These are phyloP conservation scores for Corinectria fuckeliana DNA, from an alignment of 2,329 filamentous ascomycete genomes.

Conservation along the genomic window DNA sequence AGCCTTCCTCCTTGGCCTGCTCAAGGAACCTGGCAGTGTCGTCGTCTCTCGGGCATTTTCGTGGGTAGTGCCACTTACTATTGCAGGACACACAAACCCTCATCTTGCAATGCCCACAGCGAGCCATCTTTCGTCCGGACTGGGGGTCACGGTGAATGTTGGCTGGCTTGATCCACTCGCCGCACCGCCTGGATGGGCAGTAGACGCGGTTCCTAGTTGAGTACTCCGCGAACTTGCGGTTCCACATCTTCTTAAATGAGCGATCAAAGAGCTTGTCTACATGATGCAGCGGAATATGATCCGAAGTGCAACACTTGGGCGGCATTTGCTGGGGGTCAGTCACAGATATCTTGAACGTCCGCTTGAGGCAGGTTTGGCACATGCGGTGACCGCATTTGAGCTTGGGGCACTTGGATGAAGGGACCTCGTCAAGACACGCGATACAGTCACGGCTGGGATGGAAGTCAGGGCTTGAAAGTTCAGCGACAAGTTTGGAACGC, in stretches of 20 bases:
- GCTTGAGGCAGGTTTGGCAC: slow-evolving; percentile 78
- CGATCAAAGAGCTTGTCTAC: slow-evolving; percentile 77
- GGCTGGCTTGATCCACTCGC: slow-evolving; percentile 79
- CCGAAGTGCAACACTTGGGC: slow-evolving; percentile 77
- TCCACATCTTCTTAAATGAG: slow-evolving; percentile 80
- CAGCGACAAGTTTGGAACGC: slow-evolving; percentile 4
- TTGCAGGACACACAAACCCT: slow-evolving; percentile 79
- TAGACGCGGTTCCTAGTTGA: slow-evolving; percentile 78
- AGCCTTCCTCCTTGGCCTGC: slow-evolving; percentile 71
- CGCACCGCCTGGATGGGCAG: slow-evolving; percentile 75
- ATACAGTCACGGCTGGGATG: slow-evolving; percentile 70
- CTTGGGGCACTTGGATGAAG: slow-evolving; percentile 68
- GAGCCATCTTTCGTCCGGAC: slow-evolving; percentile 68
- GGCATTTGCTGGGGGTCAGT: slow-evolving; percentile 84
- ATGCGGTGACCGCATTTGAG: slow-evolving; percentile 82
- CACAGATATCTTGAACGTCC: slow-evolving; percentile 76
- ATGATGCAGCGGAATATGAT: slow-evolving; percentile 76
- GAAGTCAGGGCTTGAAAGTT: slow-evolving; percentile 18
- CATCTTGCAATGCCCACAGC: slow-evolving; percentile 73
- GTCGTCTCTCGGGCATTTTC: slow-evolving; percentile 75
- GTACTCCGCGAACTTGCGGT: slow-evolving; percentile 79
- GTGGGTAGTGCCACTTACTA: slow-evolving; percentile 72
- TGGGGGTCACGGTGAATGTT: slow-evolving; percentile 66
- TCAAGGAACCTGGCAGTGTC: slow-evolving; percentile 68
- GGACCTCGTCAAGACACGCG: slow-evolving; percentile 73